phyloP scores from a whole-genome alignment of 352 stramenopile species.

The Peronospora tabacina region DNA sequence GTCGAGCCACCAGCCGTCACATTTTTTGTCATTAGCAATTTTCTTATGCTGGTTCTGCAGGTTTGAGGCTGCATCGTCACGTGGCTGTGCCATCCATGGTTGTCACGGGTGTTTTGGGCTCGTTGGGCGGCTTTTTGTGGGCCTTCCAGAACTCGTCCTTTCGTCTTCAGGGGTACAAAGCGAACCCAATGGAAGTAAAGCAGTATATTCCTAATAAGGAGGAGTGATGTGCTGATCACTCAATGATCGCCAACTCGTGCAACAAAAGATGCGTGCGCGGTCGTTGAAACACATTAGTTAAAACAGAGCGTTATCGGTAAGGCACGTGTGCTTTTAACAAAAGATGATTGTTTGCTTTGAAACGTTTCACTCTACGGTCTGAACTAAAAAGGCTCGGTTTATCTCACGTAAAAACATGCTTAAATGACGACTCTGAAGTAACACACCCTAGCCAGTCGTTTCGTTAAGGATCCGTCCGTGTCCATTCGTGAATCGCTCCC shows the following conservation, averaged over 20 bases:
- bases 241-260: background rate
- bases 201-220: conserved; percentile 52
- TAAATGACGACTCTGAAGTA: conserved; percentile 10
- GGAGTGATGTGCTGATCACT: conserved; percentile 6
- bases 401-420: too few species aligned
- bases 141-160: conserved; percentile 79
- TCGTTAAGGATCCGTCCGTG: background rate
- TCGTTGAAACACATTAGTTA: too few species aligned
- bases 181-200: conserved; percentile 52
- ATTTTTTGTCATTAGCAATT: too few species aligned
- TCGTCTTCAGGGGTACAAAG: conserved; percentile 65
- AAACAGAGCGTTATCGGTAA: too few species aligned
- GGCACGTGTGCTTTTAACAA: too few species aligned
- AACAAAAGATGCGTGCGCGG: too few species aligned
- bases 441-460: conserved; percentile 16
- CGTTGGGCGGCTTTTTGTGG: conserved; percentile 66
- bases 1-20: background rate
- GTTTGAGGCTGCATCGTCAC: conserved; percentile 50
- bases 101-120: conserved; percentile 67
- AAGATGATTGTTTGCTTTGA: too few species aligned
- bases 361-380: too few species aligned
- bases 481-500: too few species aligned
- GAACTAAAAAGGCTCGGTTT: too few species aligned
- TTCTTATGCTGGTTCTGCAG: conserved; percentile 20
- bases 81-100: conserved; percentile 65